Conservation (phyloP, 148 eudicot species). For the Rheum nobile region DNA sequence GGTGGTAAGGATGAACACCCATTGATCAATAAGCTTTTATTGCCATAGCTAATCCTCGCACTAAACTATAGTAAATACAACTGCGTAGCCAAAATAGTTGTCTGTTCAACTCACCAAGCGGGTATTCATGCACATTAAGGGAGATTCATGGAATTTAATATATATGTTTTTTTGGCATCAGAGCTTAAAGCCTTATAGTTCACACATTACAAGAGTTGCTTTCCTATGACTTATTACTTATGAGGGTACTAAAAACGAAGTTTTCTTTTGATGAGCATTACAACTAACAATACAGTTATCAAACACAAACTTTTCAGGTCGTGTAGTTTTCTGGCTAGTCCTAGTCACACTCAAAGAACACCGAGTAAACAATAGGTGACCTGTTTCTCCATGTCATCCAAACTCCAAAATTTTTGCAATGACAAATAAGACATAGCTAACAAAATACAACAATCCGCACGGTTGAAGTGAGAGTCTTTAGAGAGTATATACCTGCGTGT, state of each 20-base stretch:
- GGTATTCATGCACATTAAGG: not conserved
- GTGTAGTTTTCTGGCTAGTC: not conserved
- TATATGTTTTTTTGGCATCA: not conserved
- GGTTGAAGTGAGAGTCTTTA: too few relatives aligned
- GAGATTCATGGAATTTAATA: not conserved
- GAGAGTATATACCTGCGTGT: conserved; percentile 70
- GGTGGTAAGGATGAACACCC: not conserved
- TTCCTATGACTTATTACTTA: too few relatives aligned
- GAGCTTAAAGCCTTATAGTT: not conserved
- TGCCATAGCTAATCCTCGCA: not conserved
- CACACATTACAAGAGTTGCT: too few relatives aligned
- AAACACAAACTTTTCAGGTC: not conserved
- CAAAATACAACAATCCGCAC: not conserved
- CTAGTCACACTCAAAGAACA: not conserved
- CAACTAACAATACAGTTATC: too few relatives aligned
- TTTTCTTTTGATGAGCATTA: too few relatives aligned
- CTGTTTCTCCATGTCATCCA: not conserved
- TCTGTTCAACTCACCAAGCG: not conserved
- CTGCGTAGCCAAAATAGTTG: not conserved
- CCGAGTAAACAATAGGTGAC: not conserved
- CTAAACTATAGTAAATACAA: not conserved
- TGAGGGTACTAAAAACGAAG: not conserved
- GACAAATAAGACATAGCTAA: not conserved
- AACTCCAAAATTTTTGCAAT: not conserved
- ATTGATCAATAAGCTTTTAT: not conserved